phyloP scores from a whole-genome alignment of 768 basidiomycete genomes.

The Candolleomyces aberdarensis region DNA sequence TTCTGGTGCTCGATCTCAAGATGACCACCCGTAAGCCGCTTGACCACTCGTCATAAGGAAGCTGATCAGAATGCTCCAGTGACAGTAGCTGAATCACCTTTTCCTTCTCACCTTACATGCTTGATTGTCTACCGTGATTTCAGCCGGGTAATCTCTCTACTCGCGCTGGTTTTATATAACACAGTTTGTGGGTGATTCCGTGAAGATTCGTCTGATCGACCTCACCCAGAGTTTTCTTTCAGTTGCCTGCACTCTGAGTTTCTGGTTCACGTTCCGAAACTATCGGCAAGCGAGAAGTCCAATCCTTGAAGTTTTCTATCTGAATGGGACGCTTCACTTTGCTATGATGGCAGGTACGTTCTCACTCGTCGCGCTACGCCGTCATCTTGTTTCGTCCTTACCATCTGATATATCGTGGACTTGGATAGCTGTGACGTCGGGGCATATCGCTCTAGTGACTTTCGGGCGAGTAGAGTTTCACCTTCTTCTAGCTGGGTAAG shows the following conservation, averaged over 20 bases:
- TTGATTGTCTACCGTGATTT: no score
- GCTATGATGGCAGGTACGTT: neutral
- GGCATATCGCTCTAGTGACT: neutral
- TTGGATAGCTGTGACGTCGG: neutral
- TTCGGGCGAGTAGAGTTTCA: neutral
- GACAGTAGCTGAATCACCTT: neutral
- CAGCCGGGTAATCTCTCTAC: no score
- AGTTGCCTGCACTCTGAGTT: neutral
- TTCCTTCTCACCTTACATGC: neutral
- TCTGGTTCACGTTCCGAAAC: neutral
- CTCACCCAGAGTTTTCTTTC: neutral
- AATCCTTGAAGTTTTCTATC: neutral
- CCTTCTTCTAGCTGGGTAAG: neutral
- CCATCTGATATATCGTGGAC: neutral
- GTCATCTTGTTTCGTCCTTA: neutral
- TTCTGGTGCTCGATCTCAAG: neutral
- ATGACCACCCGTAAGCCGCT: neutral
- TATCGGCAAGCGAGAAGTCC: neutral
- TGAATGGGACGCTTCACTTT: slow-evolving; percentile 2
- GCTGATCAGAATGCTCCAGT: neutral
- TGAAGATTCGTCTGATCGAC: neutral
- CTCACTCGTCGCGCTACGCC: neutral
- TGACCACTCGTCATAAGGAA: neutral
- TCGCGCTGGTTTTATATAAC: neutral
- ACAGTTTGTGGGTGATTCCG: neutral